Evolutionary conservation across 768 basidiomycete genomes (phyloP).

Genomic region (Crassisporium funariophilum): DNA sequence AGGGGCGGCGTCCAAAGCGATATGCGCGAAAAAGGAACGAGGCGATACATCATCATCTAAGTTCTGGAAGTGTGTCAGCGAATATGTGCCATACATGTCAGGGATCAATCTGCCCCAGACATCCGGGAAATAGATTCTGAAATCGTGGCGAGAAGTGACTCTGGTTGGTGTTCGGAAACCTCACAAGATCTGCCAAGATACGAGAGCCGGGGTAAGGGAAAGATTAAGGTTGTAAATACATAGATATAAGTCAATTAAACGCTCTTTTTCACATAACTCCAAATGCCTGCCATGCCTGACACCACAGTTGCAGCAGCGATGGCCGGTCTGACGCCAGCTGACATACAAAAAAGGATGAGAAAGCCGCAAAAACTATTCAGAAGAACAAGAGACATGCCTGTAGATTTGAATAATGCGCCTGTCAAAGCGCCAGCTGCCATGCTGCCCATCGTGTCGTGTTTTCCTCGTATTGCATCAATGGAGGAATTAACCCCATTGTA

Average conservation of each 20-base stretch:
- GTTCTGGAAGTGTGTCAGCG: conserved; percentile 53
- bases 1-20: conserved; percentile 25
- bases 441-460: conserved; percentile 89
- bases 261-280: conserved; percentile 93
- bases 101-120: conserved; percentile 45
- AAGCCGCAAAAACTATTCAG: conserved; percentile 30
- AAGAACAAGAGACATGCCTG: conserved; percentile 66
- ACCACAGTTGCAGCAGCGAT: conserved; percentile 87
- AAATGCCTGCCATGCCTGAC: conserved; percentile 87
- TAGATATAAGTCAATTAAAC: conserved; percentile 60
- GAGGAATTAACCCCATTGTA: conserved; percentile 97
- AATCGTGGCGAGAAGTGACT: conserved; percentile 19
- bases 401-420: conserved; percentile 90
- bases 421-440: conserved; percentile 92
- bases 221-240: conserved; percentile 56
- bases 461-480: conserved; percentile 85
- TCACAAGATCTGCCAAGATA: conserved; percentile 44
- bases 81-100: conserved; percentile 42
- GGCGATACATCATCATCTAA: conserved; percentile 38
- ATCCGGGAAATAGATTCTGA: conserved; percentile 39
- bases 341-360: conserved; percentile 42
- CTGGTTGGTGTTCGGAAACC: conserved; percentile 38
- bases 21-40: conserved; percentile 30
- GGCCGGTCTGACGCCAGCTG: conserved; percentile 92
- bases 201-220: conserved; percentile 44